Percentiles rank a stretch among this genome's conserved stretches.
phyloP scores from a whole-genome alignment of 169 alveolate genomes.

The Eimeria maxima region DNA sequence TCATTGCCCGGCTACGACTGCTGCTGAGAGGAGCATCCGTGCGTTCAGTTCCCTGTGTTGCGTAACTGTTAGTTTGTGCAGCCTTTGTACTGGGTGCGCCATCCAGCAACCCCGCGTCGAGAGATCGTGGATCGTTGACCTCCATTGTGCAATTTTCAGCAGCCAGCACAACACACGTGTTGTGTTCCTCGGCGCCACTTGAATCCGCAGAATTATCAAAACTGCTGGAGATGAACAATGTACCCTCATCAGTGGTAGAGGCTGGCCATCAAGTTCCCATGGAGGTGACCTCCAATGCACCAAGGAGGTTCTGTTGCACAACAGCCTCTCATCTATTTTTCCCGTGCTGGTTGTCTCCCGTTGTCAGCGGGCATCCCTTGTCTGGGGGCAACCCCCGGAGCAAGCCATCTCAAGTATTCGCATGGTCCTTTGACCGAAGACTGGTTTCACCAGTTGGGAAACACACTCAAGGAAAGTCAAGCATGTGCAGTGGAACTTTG shows the following conservation, averaged over 20 bases:
- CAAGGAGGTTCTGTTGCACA: background rate
- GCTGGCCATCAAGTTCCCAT: background rate
- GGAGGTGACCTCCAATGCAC: background rate
- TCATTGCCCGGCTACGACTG: conserved; percentile 70
- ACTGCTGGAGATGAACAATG: background rate
- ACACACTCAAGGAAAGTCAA: background rate
- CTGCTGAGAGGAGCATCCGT: conserved; percentile 65
- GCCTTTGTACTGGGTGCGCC: background rate
- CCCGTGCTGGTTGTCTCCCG: background rate
- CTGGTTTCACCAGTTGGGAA: background rate
- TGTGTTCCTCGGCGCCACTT: background rate
- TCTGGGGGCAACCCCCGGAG: conserved; percentile 39
- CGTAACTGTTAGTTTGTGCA: conserved; percentile 7
- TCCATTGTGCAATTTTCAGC: background rate
- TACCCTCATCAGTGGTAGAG: background rate
- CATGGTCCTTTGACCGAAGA: background rate
- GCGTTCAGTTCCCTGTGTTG: conserved; percentile 73
- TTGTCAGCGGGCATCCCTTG: background rate
- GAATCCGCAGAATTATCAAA: background rate
- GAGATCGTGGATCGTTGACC: background rate
- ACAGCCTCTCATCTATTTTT: background rate
- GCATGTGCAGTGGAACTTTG: background rate
- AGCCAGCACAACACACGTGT: background rate
- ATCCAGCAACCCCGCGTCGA: background rate
- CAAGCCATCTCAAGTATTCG: background rate